Base-by-base conservation (phyloP, 805 yeast species). In the Kockiozyma suomiensis region DNA sequence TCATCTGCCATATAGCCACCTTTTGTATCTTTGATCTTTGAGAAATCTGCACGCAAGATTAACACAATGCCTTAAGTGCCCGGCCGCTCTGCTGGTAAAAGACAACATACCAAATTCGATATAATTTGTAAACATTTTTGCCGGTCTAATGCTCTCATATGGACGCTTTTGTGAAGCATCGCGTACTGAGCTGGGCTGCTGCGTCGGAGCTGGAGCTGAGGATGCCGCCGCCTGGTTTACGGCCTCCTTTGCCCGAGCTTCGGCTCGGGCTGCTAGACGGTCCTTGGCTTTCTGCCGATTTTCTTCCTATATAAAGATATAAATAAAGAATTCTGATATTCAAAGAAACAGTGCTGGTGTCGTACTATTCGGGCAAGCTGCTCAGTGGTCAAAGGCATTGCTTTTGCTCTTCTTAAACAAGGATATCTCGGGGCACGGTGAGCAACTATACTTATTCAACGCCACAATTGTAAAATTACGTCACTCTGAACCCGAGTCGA, bases 1-100 rank as follows among this genome's bases (percentile, higher is more conserved):
- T 76, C 79, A 13, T 79, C 82, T 0, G 75, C 70, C 64, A 92
- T 77, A 70, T 85, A 92, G 23, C 99, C 99, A 68, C 97, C 98
- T 69, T 82, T 81, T 1, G 87, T 78, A 68, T 94, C 97, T 64
- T 83, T 82, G 90, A 96, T 88, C n/a, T 90, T 87, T 1, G 97
- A 82, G 66, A 94, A 82, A 74, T 94, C 97, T 85, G 23, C 43
- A 5, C 6, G 19, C n/a, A n/a, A n/a, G n/a, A n/a, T n/a, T n/a
- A n/a, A n/a, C n/a, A n/a, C n/a, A n/a, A n/a, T n/a, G n/a, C n/a
- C n/a, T n/a, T n/a, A n/a, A n/a, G n/a, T n/a, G n/a, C n/a, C n/a
- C n/a, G n/a, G n/a, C n/a, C n/a, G n/a, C n/a, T n/a, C n/a, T n/a
- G n/a, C n/a, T n/a, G n/a, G n/a, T n/a, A n/a, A n/a, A n/a, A n/a